These are phyloP conservation scores for Imleria badia DNA, from an alignment of 768 basidiomycete genomes.

Conservation along the genomic window DNA sequence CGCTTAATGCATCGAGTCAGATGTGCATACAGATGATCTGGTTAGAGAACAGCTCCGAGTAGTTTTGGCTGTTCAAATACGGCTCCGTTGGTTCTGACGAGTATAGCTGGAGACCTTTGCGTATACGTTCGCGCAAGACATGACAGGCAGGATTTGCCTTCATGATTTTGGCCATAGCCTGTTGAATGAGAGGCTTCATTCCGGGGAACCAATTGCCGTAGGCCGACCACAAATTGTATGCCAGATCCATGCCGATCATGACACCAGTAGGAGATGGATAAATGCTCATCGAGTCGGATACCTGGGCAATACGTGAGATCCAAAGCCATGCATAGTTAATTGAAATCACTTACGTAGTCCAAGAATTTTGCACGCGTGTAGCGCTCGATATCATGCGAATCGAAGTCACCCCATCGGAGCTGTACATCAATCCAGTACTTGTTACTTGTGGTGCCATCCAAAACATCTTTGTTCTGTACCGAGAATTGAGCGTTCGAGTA, in stretches of 20 bases:
- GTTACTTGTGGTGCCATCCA: conserved; percentile 97
- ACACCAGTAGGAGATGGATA: conserved; percentile 99
- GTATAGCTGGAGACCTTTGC: conserved; percentile 97
- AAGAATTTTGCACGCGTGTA: conserved; percentile 99
- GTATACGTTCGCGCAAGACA: conserved; percentile 96
- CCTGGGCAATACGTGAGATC: conserved; percentile 39
- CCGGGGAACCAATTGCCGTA: conserved; percentile 99
- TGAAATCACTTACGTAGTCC: conserved; percentile 71
- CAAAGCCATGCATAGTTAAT: neutral
- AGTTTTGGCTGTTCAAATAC: conserved; percentile 97
- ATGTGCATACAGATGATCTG: conserved; percentile 85
- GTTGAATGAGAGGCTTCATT: conserved; percentile 95
- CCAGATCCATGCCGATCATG: conserved; percentile 98
- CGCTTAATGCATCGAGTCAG: neutral
- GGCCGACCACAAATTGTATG: conserved; percentile 97
- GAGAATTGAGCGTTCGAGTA: conserved; percentile 6
- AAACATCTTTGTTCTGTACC: conserved; percentile 80
- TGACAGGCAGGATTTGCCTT: conserved; percentile 99
- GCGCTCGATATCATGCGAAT: conserved; percentile 97
- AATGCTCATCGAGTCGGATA: conserved; percentile 97
- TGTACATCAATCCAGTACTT: conserved; percentile 99
- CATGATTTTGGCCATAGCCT: conserved; percentile 99
- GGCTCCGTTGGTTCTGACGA: conserved; percentile 99
- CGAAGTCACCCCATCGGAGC: conserved; percentile 96
- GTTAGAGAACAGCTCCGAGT: conserved; percentile 95